Base-by-base conservation (phyloP, 106 monocot species). In the Platanthera guangdongensis region DNA sequence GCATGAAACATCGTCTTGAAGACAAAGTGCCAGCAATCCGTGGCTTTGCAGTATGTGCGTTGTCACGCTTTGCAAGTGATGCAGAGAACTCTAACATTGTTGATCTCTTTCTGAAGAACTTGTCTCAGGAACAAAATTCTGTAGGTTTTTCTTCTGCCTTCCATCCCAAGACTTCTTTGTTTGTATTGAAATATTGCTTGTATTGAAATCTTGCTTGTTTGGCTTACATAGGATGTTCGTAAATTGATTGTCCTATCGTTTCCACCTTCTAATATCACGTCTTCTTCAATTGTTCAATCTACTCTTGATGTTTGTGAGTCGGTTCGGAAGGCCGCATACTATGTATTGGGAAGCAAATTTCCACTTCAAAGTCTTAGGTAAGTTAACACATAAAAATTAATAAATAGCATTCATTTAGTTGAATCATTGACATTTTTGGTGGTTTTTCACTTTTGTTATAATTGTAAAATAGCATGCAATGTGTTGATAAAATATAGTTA, bases 361-460 rank as follows among this genome's bases (percentile, higher is more conserved):
- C 99, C 94, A 7, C 92, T 99, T 55, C 94, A 94, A 80, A 94
- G 89, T 76, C 94, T 99, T n/a, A 97, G 97, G 97, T 97, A 78
- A 48, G 47, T 8, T 10, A 21, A 21, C 5, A 7, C 72, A 12
- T 65, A 25, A 50, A 51, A 51, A 3, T 7, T 72, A 72, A 72
- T 47, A 39, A 10, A 51, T 63, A 65, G 14, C 6, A 68, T 7
- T n/a, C 30, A 39, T 12, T 50, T 79, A 47, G 47, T 73, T 72
- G 7, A 72, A 5, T 22, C 22, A 72, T 15, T 71, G 48, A 18
- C 49, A 16, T 71, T 15, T 71, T 7, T 50, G 49, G 7, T 5
- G 14, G 15, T 48, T 16, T 8, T 8, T 9, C 32, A 9, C 25
- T 67, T 32, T 67, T 69, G 12, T 13, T 69, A 69, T 15, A 69